Evolutionary conservation across 805 yeast species (phyloP).

Genomic region (Saccharomycopsis capsularis): DNA sequence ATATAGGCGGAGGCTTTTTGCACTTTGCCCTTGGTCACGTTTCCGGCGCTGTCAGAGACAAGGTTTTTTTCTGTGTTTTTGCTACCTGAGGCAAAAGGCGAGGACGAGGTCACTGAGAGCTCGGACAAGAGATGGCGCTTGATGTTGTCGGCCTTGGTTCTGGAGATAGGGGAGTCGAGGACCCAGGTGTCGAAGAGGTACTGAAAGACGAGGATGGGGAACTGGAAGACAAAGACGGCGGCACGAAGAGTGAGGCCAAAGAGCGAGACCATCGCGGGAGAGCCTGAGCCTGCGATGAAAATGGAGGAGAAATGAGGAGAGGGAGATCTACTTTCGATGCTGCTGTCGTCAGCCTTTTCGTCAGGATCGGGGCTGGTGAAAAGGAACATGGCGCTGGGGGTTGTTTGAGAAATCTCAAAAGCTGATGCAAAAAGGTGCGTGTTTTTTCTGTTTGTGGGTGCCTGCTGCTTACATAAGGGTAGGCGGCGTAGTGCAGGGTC

Average conservation of each 20-base stretch:
- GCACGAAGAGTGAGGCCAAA: not conserved
- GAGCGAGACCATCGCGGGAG: not conserved
- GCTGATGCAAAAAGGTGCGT: too few relatives aligned
- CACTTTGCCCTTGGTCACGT: not conserved
- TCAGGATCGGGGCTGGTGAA: too few relatives aligned
- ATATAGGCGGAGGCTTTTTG: conserved; percentile 1
- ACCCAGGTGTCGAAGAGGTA: conserved; percentile 23
- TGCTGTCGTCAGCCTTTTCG: too few relatives aligned
- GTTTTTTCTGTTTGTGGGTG: too few relatives aligned
- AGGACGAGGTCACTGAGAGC: not conserved
- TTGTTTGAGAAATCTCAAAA: too few relatives aligned
- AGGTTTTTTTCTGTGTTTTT: not conserved
- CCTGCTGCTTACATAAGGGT: too few relatives aligned
- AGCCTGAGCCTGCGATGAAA: too few relatives aligned
- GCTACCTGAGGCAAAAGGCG: not conserved
- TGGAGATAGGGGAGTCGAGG: conserved; percentile 40
- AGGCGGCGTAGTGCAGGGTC: too few relatives aligned
- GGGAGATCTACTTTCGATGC: too few relatives aligned
- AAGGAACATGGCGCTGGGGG: too few relatives aligned
- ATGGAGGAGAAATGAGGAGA: too few relatives aligned
- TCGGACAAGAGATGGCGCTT: conserved; percentile 23
- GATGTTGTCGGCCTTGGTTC: conserved; percentile 32
- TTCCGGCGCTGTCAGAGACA: not conserved
- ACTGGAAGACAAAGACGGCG: not conserved
- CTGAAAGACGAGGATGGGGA: conserved; percentile 13